Conservation (phyloP, 352 stramenopile species). For the Phytopythium aichiense region DNA sequence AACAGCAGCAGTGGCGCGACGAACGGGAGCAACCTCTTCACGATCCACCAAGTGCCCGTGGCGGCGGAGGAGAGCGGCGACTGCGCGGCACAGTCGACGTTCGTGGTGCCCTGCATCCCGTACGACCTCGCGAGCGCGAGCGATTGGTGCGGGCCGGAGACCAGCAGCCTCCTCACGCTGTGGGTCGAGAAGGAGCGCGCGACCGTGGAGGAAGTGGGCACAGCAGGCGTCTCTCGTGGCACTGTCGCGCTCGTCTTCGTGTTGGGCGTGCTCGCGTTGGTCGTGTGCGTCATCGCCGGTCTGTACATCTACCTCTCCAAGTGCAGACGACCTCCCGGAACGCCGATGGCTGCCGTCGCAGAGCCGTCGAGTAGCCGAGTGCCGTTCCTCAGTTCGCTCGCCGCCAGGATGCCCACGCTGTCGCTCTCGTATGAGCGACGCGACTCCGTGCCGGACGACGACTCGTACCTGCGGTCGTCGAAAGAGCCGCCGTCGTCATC, state of each 20-base stretch:
- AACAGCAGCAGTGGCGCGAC: neutral
- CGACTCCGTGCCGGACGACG: neutral
- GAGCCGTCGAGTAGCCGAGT: neutral
- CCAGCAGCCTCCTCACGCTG: conserved; percentile 28
- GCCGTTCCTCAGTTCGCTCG: neutral
- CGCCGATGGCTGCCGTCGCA: neutral
- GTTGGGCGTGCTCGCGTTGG: conserved; percentile 14
- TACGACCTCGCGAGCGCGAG: conserved; percentile 8
- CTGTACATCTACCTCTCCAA: conserved; percentile 16
- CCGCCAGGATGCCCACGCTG: neutral
- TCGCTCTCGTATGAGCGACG: neutral
- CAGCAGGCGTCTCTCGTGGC: conserved; percentile 10
- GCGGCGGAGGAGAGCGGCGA: conserved; percentile 6
- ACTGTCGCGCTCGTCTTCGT: conserved; percentile 20
- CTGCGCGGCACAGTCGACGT: conserved; percentile 31
- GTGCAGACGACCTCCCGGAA: neutral
- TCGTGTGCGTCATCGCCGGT: conserved; percentile 14
- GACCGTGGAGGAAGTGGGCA: conserved; percentile 1
- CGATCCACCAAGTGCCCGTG: conserved; percentile 35
- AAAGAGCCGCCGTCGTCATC: neutral
- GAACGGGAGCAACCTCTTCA: conserved; percentile 25
- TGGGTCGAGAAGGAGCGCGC: conserved; percentile 33
- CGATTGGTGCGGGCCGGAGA: conserved; percentile 31
- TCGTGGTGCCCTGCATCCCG: conserved; percentile 40
- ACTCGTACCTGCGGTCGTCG: neutral